These are phyloP conservation scores for Calonectria fujianensis DNA, from an alignment of 2,329 filamentous ascomycete species.

Conservation along the genomic window DNA sequence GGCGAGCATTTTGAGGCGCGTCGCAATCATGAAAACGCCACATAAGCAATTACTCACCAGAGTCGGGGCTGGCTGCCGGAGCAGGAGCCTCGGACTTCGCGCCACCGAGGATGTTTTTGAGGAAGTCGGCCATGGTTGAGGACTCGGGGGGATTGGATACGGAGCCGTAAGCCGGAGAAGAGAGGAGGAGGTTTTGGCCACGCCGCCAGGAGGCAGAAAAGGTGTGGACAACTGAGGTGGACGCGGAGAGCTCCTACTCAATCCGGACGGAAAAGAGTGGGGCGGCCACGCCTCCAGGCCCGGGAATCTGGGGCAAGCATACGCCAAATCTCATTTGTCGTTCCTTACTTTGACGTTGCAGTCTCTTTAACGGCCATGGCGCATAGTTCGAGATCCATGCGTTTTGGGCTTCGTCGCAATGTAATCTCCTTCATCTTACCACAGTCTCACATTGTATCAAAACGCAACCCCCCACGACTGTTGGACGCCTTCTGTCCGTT, in stretches of 20 bases:
- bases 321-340: constrained; percentile 24
- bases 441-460: not conserved
- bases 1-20: constrained; percentile 31
- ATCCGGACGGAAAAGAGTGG: constrained; percentile 46
- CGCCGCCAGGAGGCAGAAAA: constrained; percentile 53
- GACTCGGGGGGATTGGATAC: constrained; percentile 45
- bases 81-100: constrained; percentile 70
- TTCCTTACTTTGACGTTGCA: not conserved
- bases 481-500: not conserved
- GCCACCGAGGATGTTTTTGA: constrained; percentile 83
- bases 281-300: constrained; percentile 36
- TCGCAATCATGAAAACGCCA: constrained; percentile 37
- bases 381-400: not conserved
- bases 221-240: constrained; percentile 40
- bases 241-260: constrained; percentile 51
- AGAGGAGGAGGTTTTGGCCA: constrained; percentile 49
- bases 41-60: constrained; percentile 71
- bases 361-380: not conserved
- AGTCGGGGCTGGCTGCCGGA: constrained; percentile 72
- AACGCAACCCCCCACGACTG: not conserved
- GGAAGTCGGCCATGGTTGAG: constrained; percentile 72
- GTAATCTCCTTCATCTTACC: not conserved
- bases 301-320: constrained; percentile 52
- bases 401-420: not conserved
- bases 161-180: constrained; percentile 41